Conservation (phyloP, 192 early-diverging fungal genomes). For the Coemansia guatemalensis region DNA sequence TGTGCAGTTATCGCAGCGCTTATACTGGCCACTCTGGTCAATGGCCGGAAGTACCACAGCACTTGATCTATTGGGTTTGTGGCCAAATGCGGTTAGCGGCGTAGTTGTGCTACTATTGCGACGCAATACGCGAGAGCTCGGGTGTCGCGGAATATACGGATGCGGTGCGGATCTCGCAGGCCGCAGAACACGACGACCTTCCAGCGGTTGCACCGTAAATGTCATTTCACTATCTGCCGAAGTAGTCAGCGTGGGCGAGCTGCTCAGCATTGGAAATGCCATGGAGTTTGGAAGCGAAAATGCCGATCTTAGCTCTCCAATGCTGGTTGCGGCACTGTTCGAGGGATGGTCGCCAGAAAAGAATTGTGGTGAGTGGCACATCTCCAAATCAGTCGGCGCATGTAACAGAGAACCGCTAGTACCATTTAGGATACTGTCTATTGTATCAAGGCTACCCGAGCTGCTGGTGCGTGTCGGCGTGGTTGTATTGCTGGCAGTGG, state of each 20-base stretch:
- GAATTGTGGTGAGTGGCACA: neutral
- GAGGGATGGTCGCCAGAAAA: neutral
- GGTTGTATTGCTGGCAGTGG: neutral
- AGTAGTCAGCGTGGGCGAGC: neutral
- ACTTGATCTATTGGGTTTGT: neutral
- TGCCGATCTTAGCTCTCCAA: neutral
- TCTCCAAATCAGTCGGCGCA: neutral
- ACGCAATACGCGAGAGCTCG: neutral
- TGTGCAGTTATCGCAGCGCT: slow-evolving; percentile 61
- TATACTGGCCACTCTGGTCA: slow-evolving; percentile 44
- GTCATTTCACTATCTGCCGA: neutral
- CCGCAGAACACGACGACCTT: slow-evolving; percentile 16
- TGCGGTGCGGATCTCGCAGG: slow-evolving; percentile 8
- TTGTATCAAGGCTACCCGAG: neutral
- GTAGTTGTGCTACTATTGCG: neutral
- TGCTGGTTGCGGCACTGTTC: neutral
- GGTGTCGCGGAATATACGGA: slow-evolving; percentile 20
- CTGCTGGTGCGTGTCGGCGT: neutral
- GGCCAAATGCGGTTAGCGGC: neutral
- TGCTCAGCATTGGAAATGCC: neutral
- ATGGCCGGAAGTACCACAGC: slow-evolving; percentile 36
- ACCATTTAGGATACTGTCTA: neutral
- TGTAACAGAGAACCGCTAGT: neutral
- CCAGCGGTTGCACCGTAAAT: neutral
- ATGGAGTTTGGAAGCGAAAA: neutral